Evolutionary conservation across 371 early-diverging fungal species (phyloP), one percentile per base, ranked within the genome.

Genomic region (Funneliformis caledonium): DNA sequence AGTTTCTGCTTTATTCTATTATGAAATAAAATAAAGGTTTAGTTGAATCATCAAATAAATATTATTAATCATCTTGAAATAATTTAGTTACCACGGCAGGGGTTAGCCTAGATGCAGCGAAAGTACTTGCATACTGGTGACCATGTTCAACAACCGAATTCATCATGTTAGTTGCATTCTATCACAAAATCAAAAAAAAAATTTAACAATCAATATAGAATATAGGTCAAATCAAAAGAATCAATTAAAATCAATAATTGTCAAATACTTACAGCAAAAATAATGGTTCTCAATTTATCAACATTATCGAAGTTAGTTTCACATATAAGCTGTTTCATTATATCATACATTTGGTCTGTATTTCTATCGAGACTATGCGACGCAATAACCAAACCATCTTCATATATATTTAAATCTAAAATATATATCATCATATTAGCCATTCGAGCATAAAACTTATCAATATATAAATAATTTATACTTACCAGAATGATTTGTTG

Each of bases 81-180:
- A 22, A 9, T 64, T 33, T 22, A 80, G 87, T 82, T 76, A 84
- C 83, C 83, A 87, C 86, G 4, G 91, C 88, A 26, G 91, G 91
- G 0, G 93, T 90, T 83, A 96, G 81, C 2, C 85, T 88, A 5
- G 94, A 89, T 11, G 89, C 91, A 12, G 94, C 93, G 81, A 92
- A 91, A 0, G 92, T 89, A 48, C 91, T 88, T 1, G 97, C 98
- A 85, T 91, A 96, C 1, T 88, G 83, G 82, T 97, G 97, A 11
- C 98, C 98, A 19, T 91, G 88, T 33, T 92, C 89, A 8, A 95
- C 95, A n/a, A 98, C 90, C 0, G 93, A 91, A 83, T 95, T 95
- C 50, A 91, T 93, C 83, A 94, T 85, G 31, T 88, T 88, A 4
- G 93, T 88, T 1, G 95, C 93, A 82, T 89, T 91, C 88, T 90